phyloP scores from a whole-genome alignment of 2,329 filamentous ascomycete species.

The Waltergamsia citrina region DNA sequence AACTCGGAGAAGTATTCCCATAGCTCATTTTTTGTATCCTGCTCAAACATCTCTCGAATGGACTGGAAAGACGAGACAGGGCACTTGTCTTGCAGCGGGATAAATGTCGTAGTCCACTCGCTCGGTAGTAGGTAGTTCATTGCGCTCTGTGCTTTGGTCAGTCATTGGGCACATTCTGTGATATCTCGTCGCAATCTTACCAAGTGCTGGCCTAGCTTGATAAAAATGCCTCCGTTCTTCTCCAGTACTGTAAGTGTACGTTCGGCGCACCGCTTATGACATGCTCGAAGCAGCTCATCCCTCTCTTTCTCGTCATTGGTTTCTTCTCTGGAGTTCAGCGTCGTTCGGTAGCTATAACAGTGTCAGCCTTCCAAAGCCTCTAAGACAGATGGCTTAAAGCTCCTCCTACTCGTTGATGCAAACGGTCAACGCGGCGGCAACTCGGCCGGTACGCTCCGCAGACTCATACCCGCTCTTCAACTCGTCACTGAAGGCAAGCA shows the following conservation, averaged over 20 bases:
- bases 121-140: conserved; percentile 88
- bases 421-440: conserved; percentile 63
- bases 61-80: conserved; percentile 85
- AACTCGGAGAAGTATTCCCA: conserved; percentile 84
- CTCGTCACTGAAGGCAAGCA: conserved; percentile 53
- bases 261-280: conserved; percentile 86
- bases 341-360: conserved; percentile 66
- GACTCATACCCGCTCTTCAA: conserved; percentile 69
- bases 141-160: conserved; percentile 53
- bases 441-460: conserved; percentile 67
- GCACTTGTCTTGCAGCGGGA: conserved; percentile 92
- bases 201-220: conserved; percentile 93
- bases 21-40: conserved; percentile 72
- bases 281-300: conserved; percentile 62
- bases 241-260: conserved; percentile 81
- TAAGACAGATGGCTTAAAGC: neutral
- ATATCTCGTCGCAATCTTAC: conserved; percentile 26
- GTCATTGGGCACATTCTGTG: neutral
- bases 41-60: conserved; percentile 75
- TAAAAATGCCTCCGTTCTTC: conserved; percentile 96
- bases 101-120: conserved; percentile 94
- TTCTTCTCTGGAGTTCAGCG: conserved; percentile 61
- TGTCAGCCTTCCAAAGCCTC: neutral
- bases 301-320: conserved; percentile 54
- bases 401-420: conserved; percentile 75